phyloP scores from a whole-genome alignment of 2,329 filamentous ascomycete genomes.

The Calonectria pauciramosa region DNA sequence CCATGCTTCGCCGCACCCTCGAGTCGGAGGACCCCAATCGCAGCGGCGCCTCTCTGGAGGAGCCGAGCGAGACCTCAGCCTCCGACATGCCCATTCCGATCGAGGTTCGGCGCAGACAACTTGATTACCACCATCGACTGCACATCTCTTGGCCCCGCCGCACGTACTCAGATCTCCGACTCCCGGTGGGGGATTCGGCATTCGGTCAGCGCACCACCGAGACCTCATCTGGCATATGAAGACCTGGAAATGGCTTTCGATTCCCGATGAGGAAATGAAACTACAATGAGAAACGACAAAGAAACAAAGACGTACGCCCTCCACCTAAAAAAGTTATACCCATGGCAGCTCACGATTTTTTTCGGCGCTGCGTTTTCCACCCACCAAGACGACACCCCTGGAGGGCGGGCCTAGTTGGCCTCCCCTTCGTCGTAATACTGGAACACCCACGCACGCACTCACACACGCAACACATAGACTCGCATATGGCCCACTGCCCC shows the following conservation, averaged over 20 bases:
- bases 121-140: slow-evolving; percentile 32
- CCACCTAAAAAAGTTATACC: slow-evolving; percentile 39
- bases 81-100: slow-evolving; percentile 27
- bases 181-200: slow-evolving; percentile 53
- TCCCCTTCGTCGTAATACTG: slow-evolving; percentile 28
- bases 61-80: slow-evolving; percentile 27
- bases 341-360: slow-evolving; percentile 26
- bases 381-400: slow-evolving; percentile 18
- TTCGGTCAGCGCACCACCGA: slow-evolving; percentile 39
- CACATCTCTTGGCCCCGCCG: slow-evolving; percentile 39
- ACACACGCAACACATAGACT: slow-evolving; percentile 35
- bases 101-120: slow-evolving; percentile 34
- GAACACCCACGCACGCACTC: slow-evolving; percentile 21
- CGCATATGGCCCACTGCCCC: slow-evolving; percentile 25
- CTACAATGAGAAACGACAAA: neutral
- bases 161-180: slow-evolving; percentile 54
- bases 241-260: neutral
- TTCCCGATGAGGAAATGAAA: slow-evolving; percentile 5
- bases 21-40: slow-evolving; percentile 52
- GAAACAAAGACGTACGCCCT: slow-evolving; percentile 19
- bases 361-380: slow-evolving; percentile 23
- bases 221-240: slow-evolving; percentile 31
- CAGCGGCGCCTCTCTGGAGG: slow-evolving; percentile 29
- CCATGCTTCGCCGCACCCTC: slow-evolving; percentile 63
- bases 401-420: slow-evolving; percentile 20